Percentiles rank a stretch among this genome's conserved stretches.
These are phyloP conservation scores for Cenchrus americanus DNA, from an alignment of 176 grass and related monocot species.

Conservation along the genomic window DNA sequence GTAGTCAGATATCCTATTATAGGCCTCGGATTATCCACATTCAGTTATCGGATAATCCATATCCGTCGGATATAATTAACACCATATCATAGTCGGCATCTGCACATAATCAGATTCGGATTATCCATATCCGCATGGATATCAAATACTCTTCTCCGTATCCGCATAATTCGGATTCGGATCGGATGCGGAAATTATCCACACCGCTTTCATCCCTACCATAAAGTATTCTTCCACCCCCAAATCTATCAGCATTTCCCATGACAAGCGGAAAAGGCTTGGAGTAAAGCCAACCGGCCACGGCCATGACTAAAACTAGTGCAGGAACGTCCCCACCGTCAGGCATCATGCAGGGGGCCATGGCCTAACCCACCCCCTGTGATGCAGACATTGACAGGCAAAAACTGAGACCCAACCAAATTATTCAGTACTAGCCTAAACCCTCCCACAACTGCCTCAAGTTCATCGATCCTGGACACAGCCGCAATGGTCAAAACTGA, in stretches of 20 bases:
- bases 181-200: no score
- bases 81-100: no score
- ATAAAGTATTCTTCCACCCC: no score
- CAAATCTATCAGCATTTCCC: constrained; percentile 16
- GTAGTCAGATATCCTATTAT: no score
- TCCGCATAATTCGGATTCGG: no score
- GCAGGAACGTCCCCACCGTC: not conserved
- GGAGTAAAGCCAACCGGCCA: not conserved
- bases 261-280: not conserved
- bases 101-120: no score
- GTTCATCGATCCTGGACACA: constrained; percentile 30
- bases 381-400: not conserved
- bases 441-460: not conserved
- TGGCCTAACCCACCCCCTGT: not conserved
- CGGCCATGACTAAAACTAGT: not conserved
- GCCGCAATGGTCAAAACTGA: not conserved
- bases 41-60: no score
- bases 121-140: no score
- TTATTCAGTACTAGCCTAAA: not conserved
- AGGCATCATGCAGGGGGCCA: not conserved
- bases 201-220: no score
- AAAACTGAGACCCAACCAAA: not conserved
- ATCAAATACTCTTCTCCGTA: no score
- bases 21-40: no score
- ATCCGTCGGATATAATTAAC: no score